Evolutionary conservation across 352 stramenopile genomes (phyloP).

Genomic region (Thalassiosira livingstoniorum): DNA sequence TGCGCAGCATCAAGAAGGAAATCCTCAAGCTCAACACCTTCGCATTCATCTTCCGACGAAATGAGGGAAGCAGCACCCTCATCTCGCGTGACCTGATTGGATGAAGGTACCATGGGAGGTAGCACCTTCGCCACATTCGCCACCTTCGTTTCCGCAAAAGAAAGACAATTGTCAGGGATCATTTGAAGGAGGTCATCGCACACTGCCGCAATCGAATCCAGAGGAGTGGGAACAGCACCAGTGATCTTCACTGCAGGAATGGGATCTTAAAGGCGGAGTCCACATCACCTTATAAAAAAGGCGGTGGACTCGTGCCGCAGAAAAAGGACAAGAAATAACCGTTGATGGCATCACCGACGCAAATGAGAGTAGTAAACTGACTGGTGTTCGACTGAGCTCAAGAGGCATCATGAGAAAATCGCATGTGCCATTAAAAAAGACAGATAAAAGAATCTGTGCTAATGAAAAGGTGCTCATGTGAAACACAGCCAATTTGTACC

Average conservation of each 20-base stretch:
- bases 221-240: conserved; percentile 58
- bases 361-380: neutral
- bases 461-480: neutral
- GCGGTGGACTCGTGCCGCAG: conserved; percentile 22
- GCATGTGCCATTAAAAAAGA: conserved; percentile 67
- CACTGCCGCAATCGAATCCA: conserved; percentile 51
- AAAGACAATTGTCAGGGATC: conserved; percentile 57
- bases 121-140: conserved; percentile 43
- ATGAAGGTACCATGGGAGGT: conserved; percentile 15
- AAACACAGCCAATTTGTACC: neutral
- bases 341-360: neutral
- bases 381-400: neutral
- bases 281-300: neutral
- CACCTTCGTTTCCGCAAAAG: conserved; percentile 43
- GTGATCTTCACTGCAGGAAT: conserved; percentile 77
- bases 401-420: conserved; percentile 3
- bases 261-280: conserved; percentile 64
- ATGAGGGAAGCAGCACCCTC: neutral
- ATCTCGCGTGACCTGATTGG: neutral
- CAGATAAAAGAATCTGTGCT: conserved; percentile 36
- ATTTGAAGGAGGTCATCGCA: conserved; percentile 62
- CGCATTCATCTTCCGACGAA: conserved; percentile 41
- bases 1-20: conserved; percentile 79
- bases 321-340: neutral
- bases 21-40: conserved; percentile 62